Evolutionary conservation across 306 rosid genomes (phyloP).

Genomic region (Luffa acutangula): DNA sequence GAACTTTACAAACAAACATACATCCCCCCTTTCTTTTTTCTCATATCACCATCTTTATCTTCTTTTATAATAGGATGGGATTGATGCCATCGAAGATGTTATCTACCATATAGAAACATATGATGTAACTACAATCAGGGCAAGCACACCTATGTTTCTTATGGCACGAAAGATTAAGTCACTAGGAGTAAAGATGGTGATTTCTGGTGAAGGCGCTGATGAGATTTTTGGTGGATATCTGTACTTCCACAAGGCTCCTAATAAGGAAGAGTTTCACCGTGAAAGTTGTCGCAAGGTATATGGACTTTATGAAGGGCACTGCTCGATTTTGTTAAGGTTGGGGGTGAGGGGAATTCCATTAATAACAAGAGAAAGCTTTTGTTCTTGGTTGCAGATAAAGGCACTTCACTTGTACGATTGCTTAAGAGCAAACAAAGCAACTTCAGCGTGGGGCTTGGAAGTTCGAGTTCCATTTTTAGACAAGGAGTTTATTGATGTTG

Average conservation of each 20-base stretch:
- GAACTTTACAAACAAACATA: not conserved
- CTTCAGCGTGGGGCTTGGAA: slow-evolving; percentile 96
- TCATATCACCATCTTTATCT: not conserved
- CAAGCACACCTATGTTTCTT: slow-evolving; percentile 96
- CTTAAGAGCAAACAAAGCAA: slow-evolving; percentile 78
- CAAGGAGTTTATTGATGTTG: slow-evolving; percentile 62
- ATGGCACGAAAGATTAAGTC: slow-evolving; percentile 96
- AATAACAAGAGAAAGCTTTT: not conserved
- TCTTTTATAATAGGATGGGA: slow-evolving; percentile 55
- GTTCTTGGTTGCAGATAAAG: slow-evolving; percentile 51
- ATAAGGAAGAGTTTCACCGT: slow-evolving; percentile 86
- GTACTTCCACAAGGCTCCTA: slow-evolving; percentile 97
- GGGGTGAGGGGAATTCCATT: not conserved
- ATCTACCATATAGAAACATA: slow-evolving; percentile 88
- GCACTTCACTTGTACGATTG: slow-evolving; percentile 88
- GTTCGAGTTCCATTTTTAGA: slow-evolving; percentile 92
- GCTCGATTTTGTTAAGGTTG: not conserved
- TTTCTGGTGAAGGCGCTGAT: slow-evolving; percentile 97
- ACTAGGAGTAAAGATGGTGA: slow-evolving; percentile 87
- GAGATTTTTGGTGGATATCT: slow-evolving; percentile 92
- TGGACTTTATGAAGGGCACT: not conserved
- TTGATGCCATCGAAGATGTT: slow-evolving; percentile 93
- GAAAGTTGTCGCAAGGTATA: slow-evolving; percentile 92
- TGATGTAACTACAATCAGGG: slow-evolving; percentile 91
- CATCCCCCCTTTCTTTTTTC: not conserved